Base-by-base conservation (phyloP, 495 filamentous ascomycete species). In the Daldinia decipiens region DNA sequence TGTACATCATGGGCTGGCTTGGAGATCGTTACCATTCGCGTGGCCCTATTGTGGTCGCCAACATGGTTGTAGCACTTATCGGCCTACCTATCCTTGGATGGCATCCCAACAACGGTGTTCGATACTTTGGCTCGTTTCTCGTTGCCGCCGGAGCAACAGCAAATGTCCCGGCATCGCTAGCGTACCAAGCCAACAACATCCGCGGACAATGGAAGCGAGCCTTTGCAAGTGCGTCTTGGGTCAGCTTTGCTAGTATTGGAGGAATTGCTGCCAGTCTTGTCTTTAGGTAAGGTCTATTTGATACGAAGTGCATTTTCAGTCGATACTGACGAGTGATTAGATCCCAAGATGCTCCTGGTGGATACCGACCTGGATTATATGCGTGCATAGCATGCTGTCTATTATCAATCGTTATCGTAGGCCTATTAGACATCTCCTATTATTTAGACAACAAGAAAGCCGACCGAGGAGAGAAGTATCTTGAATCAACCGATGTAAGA, bases 151-250 rank as follows among this genome's bases (percentile, higher is more conserved):
- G 83, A 8, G 78, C 78, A n/a, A 89, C 88, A 63, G 80, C 85
- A 29, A 89, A 88, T 63, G 82, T 88, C 36, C 88, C 85, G 3
- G 75, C 65, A 13, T 65, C 80, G 17, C 68, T 90, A 73, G 83
- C 88, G 0, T 90, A 86, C 65, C 77, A 79, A 73, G 84, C 87
- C 7, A 90, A 89, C 75, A 91, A 91, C 65, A 82, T 90, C 71
- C 86, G 86, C 31, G 88, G 88, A 1, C 88, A 91, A 69, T 90
- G 88, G 88, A 89, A 87, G 52, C 83, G 88, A 12, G 89, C 88
- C 0, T 83, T 91, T 27, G 81, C 79, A 53, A 87, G 84, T 34
- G 87, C 88, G 0, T 85, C 83, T 0, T 80, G 88, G 15, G 86
- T 85, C 1, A 84, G 82, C 5, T 77, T 83, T 38, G 88, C 87